A percentile compares a stretch with the other conserved stretches of the same genome.
These are phyloP conservation scores for Pisolithus marmoratus DNA, from an alignment of 768 basidiomycete species.

Conservation along the genomic window DNA sequence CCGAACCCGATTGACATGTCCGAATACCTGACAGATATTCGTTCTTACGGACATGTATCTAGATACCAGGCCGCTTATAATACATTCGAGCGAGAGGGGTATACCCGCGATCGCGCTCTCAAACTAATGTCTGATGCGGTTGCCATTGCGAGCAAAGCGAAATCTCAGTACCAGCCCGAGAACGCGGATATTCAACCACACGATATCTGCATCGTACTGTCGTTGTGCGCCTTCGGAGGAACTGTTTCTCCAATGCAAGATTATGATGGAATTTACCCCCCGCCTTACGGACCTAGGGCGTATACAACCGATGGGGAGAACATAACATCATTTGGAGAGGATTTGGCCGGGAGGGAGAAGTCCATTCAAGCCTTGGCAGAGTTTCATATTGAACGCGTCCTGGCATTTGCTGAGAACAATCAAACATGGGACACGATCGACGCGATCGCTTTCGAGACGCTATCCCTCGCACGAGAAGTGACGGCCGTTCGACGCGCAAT, in stretches of 20 bases:
- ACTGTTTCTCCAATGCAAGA: slow-evolving; percentile 63
- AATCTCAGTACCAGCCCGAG: slow-evolving; percentile 27
- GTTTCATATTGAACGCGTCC: slow-evolving; percentile 62
- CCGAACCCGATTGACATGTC: too few relatives aligned
- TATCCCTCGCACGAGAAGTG: slow-evolving; percentile 64
- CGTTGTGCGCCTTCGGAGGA: slow-evolving; percentile 71
- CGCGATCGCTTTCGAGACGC: slow-evolving; percentile 71
- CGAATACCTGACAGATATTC: background rate
- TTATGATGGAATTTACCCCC: slow-evolving; percentile 70
- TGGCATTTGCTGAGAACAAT: slow-evolving; percentile 43
- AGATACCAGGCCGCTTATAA: slow-evolving; percentile 65
- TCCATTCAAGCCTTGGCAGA: slow-evolving; percentile 48
- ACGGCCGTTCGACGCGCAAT: slow-evolving; percentile 62
- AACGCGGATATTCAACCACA: slow-evolving; percentile 7
- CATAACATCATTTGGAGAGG: slow-evolving; percentile 37
- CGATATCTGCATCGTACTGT: slow-evolving; percentile 52
- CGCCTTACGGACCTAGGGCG: slow-evolving; percentile 61
- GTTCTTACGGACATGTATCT: background rate
- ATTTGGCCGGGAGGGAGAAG: slow-evolving; percentile 25
- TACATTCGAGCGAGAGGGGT: slow-evolving; percentile 50
- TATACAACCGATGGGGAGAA: slow-evolving; percentile 32
- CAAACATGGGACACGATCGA: slow-evolving; percentile 53
- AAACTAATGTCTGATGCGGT: slow-evolving; percentile 50
- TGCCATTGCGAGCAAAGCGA: slow-evolving; percentile 44
- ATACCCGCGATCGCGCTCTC: slow-evolving; percentile 37